These are phyloP conservation scores for Globisporangium lucens DNA, from an alignment of 352 stramenopile genomes.

Conservation along the genomic window DNA sequence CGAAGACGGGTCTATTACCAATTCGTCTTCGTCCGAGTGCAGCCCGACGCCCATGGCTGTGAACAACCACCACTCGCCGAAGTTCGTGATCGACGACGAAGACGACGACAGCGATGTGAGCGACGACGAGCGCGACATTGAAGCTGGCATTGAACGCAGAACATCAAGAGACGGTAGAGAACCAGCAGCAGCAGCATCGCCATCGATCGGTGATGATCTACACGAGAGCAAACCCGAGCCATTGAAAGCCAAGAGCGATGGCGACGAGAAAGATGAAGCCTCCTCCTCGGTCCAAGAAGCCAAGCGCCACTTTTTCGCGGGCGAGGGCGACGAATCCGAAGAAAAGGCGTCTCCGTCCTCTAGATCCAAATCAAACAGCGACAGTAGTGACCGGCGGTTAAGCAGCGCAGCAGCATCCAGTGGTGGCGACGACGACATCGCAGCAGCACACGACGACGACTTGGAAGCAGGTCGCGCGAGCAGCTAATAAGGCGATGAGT, in stretches of 20 bases:
- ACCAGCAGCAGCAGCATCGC: not conserved
- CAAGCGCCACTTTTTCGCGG: constrained; percentile 17
- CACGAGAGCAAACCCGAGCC: constrained; percentile 1
- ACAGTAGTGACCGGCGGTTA: not conserved
- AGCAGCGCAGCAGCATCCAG: not conserved
- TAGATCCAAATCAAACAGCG: not conserved
- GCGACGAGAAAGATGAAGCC: not conserved
- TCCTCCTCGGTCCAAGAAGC: not conserved
- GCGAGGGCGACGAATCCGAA: constrained; percentile 2
- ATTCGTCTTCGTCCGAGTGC: constrained; percentile 41
- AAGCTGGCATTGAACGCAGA: constrained; percentile 6
- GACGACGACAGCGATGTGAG: constrained; percentile 43
- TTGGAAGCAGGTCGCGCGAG: constrained; percentile 11
- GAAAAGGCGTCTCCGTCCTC: not conserved
- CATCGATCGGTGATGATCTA: not conserved
- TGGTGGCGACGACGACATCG: not conserved
- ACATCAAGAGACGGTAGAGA: not conserved
- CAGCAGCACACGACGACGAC: not conserved
- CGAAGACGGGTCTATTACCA: constrained; percentile 33
- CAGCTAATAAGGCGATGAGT: not conserved
- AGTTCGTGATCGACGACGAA: constrained; percentile 77
- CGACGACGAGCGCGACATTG: constrained; percentile 9
- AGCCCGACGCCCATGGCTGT: constrained; percentile 53
- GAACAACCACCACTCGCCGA: constrained; percentile 48
- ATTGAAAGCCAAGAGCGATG: not conserved